Percentiles rank a stretch among this genome's conserved stretches.
These are phyloP conservation scores for Auriculariales sp. DNA, from an alignment of 768 basidiomycete genomes.

Conservation along the genomic window DNA sequence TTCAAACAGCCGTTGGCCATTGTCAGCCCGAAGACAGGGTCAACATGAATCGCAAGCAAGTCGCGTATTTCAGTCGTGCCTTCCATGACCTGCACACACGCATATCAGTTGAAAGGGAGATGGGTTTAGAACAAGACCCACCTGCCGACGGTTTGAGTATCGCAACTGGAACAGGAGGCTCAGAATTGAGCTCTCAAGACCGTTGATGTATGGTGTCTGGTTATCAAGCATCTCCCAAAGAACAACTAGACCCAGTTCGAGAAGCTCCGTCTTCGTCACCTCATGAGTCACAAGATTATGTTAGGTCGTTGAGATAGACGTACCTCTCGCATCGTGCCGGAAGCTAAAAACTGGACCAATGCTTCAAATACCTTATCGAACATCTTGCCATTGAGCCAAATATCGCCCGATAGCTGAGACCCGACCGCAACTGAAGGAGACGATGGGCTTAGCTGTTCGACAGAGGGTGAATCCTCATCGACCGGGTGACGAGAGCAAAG, in stretches of 20 bases:
- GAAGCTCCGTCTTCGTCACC: conserved; percentile 35
- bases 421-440: conserved; percentile 9
- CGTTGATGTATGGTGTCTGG: conserved; percentile 59
- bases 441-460: conserved; percentile 14
- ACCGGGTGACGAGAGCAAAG: conserved; percentile 42
- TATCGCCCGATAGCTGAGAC: conserved; percentile 17
- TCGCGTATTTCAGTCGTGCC: conserved; percentile 75
- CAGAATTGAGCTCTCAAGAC: conserved; percentile 66
- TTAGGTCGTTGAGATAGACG: conserved; percentile 4
- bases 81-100: conserved; percentile 48
- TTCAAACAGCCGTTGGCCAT: conserved; percentile 65
- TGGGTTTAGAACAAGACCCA: conserved; percentile 20
- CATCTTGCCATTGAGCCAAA: conserved; percentile 60
- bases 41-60: conserved; percentile 51
- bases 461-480: not conserved
- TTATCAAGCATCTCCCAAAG: conserved; percentile 75
- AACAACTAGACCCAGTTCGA: conserved; percentile 69
- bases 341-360: conserved; percentile 47
- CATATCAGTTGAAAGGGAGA: not conserved
- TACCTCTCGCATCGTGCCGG: conserved; percentile 36
- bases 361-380: conserved; percentile 60
- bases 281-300: conserved; percentile 1
- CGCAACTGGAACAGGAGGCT: conserved; percentile 54
- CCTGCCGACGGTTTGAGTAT: conserved; percentile 56
- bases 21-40: conserved; percentile 74